These are phyloP conservation scores for Rubus idaeus DNA, from an alignment of 306 rosid genomes.

Conservation along the genomic window DNA sequence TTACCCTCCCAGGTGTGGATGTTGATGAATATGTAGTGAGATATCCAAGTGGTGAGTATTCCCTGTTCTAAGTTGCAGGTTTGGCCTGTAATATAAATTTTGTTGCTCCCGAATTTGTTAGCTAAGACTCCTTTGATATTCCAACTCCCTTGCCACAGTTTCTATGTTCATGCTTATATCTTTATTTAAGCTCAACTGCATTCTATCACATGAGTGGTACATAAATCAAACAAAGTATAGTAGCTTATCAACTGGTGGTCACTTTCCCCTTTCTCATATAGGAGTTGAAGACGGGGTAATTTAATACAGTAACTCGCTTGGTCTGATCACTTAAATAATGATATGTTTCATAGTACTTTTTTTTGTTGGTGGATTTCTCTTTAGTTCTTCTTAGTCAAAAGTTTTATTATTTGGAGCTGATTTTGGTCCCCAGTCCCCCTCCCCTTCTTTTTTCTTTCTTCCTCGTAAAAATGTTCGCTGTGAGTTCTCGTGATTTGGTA, in stretches of 20 bases:
- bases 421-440: background rate
- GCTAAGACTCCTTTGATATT: background rate
- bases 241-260: background rate
- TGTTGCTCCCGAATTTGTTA: background rate
- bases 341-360: background rate
- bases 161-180: slow-evolving; percentile 15
- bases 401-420: background rate
- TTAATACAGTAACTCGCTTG: background rate
- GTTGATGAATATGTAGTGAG: slow-evolving; percentile 79
- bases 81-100: background rate
- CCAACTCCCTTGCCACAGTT: background rate
- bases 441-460: background rate
- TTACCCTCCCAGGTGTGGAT: slow-evolving; percentile 90
- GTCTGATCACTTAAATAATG: background rate
- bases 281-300: background rate
- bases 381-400: no score
- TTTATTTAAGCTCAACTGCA: background rate
- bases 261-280: background rate
- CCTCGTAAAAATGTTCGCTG: background rate
- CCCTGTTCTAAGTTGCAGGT: background rate
- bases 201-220: background rate
- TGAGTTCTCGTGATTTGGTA: background rate
- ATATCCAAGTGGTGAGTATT: slow-evolving; percentile 79
- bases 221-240: background rate
- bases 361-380: background rate